Base-by-base conservation (phyloP, 192 early-diverging fungal genomes). In the Thamnidium elegans region DNA sequence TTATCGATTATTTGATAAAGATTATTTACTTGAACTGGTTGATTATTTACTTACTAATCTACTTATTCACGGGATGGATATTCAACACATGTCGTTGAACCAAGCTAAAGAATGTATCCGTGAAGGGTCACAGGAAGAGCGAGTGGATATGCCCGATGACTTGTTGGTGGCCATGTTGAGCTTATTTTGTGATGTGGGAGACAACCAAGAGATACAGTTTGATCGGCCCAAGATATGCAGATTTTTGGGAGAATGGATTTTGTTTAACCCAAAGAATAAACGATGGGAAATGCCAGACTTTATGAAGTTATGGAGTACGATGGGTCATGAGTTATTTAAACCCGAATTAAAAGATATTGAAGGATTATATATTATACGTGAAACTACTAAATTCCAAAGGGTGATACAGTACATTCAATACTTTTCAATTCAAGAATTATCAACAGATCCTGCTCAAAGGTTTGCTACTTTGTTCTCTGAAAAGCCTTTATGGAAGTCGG, bases 381-480 rank as follows among this genome's bases (percentile, higher is more conserved):
- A 80, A 5, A 36, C 55, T 17, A 56, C 59, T 14, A 51, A 62
- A 26, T n/a, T 50, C 1, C 55, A 70, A 21, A 48, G 32, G 39
- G 47, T 44, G 7, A 50, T 69, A 14, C 58, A 50, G 4, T 78
- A 74, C 19, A 70, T 81, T 31, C 66, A 75, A 10, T 73, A 78
- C 43, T 77, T 79, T 47, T 70, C 81, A 0, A 59, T 66, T 11
- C 39, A 36, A 1, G 68, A 74, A n/a, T 59, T 83, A 2, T 73
- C 81, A n/a, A 61, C 55, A 11, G 72, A 80, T 21, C 72, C 79
- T 0, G 72, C 76, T 0, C 50, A 61, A 6, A 71, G 81, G 0
- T 83, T 83, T 58, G 63, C 72, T 8, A 63, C 68, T 0, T 56
- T 83, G 0, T 83, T 83, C 34, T 59, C 72, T 10, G 67, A 72